A percentile compares a stretch with the other conserved stretches of the same genome.
Evolutionary conservation across 192 early-diverging fungal genomes (phyloP).

Genomic region (Neocallimastix lanati): DNA sequence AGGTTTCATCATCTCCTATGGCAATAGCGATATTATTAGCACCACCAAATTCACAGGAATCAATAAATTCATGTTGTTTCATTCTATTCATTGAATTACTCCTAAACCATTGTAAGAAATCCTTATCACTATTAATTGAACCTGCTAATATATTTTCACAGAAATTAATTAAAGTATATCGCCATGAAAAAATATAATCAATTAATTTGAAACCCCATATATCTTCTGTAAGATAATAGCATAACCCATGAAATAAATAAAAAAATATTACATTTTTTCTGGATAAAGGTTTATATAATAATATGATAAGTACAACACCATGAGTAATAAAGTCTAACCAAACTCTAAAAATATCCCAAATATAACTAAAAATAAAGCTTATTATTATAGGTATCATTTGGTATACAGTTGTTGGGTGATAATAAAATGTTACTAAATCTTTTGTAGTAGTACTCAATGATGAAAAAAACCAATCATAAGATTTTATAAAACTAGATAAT

Average conservation of each 20-base stretch:
- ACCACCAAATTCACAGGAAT: not conserved
- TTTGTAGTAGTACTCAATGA: not conserved
- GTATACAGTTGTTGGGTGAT: not conserved
- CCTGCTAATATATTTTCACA: not conserved
- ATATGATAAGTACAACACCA: not conserved
- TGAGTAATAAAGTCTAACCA: not conserved
- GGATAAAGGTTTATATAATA: not conserved
- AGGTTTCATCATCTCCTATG: not conserved
- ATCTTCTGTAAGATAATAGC: not conserved
- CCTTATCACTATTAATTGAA: not conserved
- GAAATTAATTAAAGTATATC: not conserved
- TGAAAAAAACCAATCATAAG: not conserved
- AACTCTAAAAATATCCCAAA: not conserved
- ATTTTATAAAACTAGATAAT: not conserved
- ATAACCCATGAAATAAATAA: not conserved
- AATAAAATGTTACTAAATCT: not conserved
- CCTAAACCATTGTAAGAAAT: not conserved
- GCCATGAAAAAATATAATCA: not conserved
- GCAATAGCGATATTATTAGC: not conserved
- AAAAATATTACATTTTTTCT: not conserved
- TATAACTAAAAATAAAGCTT: not conserved
- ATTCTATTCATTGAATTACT: not conserved
- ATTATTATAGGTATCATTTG: not conserved
- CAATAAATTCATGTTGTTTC: not conserved
- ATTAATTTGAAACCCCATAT: not conserved